Evolutionary conservation across 2,329 filamentous ascomycete species (phyloP).

Genomic region (Dothideomycetes sp.): DNA sequence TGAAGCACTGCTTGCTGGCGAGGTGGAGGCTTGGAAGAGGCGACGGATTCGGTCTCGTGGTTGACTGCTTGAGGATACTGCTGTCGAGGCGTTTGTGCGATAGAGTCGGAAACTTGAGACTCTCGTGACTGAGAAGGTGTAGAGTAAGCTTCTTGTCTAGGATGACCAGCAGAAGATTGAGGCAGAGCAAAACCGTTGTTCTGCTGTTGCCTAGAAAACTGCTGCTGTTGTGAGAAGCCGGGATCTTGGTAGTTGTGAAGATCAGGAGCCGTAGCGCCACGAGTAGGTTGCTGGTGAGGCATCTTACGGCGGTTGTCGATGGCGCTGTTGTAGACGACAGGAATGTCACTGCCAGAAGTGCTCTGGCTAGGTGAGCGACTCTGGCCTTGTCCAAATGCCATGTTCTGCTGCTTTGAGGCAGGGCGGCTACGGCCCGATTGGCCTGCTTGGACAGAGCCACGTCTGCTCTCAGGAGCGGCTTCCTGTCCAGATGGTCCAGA

Average conservation of each 20-base stretch:
- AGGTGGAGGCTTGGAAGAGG: conserved; percentile 31
- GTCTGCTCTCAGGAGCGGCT: conserved; percentile 28
- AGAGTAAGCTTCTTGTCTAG: conserved; percentile 14
- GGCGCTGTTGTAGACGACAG: conserved; percentile 33
- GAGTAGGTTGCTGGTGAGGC: conserved; percentile 18
- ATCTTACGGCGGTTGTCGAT: conserved; percentile 16
- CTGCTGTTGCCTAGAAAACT: conserved; percentile 14
- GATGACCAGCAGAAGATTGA: conserved; percentile 3
- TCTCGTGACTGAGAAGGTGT: conserved; percentile 26
- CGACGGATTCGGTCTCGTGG: conserved; percentile 24
- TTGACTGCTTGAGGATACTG: conserved; percentile 32
- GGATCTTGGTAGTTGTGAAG: conserved; percentile 12
- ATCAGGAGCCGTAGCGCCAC: conserved; percentile 20
- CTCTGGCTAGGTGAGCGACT: conserved; percentile 35
- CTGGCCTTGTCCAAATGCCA: conserved; percentile 36
- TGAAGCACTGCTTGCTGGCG: conserved; percentile 49
- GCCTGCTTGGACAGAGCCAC: conserved; percentile 23
- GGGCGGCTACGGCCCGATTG: conserved; percentile 27
- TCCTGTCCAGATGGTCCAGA: conserved; percentile 26
- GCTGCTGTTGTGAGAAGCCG: conserved; percentile 14
- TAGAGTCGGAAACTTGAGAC: conserved; percentile 23
- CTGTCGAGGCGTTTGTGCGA: conserved; percentile 21
- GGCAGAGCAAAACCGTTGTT: conserved; percentile 7
- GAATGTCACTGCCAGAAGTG: conserved; percentile 35
- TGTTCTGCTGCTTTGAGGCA: conserved; percentile 24